Percentiles rank a stretch among this genome's conserved stretches.
Conservation (phyloP, 768 basidiomycete genomes). For the Naganishia vaughanmartiniae region DNA sequence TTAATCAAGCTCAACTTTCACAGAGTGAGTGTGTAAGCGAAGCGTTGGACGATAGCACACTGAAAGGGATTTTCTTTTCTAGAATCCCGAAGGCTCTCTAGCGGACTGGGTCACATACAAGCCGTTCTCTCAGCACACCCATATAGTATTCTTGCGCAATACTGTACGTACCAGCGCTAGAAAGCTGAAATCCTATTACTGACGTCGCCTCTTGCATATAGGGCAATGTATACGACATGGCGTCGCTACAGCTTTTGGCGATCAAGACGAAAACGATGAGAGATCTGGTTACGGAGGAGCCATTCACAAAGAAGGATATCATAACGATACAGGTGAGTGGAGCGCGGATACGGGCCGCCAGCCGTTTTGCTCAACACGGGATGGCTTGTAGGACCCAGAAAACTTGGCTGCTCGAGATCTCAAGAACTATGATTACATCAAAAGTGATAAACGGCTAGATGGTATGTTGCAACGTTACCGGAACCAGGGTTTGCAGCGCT, state of each 20-base stretch:
- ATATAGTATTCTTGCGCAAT: constrained; percentile 89
- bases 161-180: constrained; percentile 49
- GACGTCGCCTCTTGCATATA: constrained; percentile 1
- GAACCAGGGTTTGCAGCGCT: background rate
- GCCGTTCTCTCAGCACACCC: constrained; percentile 91
- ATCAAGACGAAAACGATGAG: constrained; percentile 57
- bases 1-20: constrained; percentile 55
- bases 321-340: constrained; percentile 75
- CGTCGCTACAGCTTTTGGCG: constrained; percentile 48
- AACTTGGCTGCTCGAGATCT: constrained; percentile 53
- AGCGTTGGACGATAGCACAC: constrained; percentile 60
- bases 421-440: constrained; percentile 55
- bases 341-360: background rate
- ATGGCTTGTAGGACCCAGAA: constrained; percentile 49
- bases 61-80: constrained; percentile 31
- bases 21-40: constrained; percentile 57
- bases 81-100: constrained; percentile 79
- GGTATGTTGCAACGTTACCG: constrained; percentile 35
- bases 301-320: constrained; percentile 83
- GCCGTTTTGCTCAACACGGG: background rate
- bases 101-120: constrained; percentile 98
- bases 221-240: constrained; percentile 53
- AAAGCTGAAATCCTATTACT: background rate
- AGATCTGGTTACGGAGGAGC: constrained; percentile 79
- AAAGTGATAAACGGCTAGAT: constrained; percentile 49